Evolutionary conservation across 306 rosid genomes (phyloP).

Genomic region (Nissolia schottii): DNA sequence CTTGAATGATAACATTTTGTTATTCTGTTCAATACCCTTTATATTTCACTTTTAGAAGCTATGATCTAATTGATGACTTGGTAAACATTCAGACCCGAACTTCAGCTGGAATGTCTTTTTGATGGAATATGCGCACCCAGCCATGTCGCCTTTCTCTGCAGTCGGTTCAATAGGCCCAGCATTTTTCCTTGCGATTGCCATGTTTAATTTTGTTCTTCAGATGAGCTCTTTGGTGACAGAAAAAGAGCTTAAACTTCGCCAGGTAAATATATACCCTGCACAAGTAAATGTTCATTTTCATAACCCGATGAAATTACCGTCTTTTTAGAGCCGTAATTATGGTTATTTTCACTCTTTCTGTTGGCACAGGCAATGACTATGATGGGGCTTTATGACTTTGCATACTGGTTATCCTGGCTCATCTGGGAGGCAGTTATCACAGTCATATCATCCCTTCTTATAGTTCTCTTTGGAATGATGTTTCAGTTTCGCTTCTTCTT

Average conservation of each 20-base stretch:
- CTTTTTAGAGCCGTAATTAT: background rate
- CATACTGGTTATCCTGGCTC: constrained; percentile 94
- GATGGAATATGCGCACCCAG: constrained; percentile 84
- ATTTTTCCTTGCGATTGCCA: constrained; percentile 76
- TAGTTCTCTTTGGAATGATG: constrained; percentile 84
- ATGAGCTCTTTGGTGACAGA: constrained; percentile 70
- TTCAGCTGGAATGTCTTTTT: constrained; percentile 68
- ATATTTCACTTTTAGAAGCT: background rate
- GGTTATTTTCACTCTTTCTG: background rate
- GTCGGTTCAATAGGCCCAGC: constrained; percentile 47
- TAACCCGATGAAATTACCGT: background rate
- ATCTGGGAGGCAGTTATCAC: constrained; percentile 70
- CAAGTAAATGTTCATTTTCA: background rate
- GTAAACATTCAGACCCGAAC: constrained; percentile 43
- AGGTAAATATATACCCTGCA: constrained; percentile 39
- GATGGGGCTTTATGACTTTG: constrained; percentile 92
- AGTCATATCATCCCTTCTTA: constrained; percentile 62
- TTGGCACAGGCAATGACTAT: constrained; percentile 71
- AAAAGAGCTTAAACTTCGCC: constrained; percentile 92
- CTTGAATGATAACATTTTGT: background rate
- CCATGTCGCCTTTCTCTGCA: constrained; percentile 33
- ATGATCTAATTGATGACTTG: constrained; percentile 8
- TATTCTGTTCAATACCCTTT: background rate
- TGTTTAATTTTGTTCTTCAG: constrained; percentile 91
- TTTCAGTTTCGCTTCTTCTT: constrained; percentile 77